These are phyloP conservation scores for Arthrobotrys sphaeroides DNA, from an alignment of 2,329 filamentous ascomycete genomes.

Conservation along the genomic window DNA sequence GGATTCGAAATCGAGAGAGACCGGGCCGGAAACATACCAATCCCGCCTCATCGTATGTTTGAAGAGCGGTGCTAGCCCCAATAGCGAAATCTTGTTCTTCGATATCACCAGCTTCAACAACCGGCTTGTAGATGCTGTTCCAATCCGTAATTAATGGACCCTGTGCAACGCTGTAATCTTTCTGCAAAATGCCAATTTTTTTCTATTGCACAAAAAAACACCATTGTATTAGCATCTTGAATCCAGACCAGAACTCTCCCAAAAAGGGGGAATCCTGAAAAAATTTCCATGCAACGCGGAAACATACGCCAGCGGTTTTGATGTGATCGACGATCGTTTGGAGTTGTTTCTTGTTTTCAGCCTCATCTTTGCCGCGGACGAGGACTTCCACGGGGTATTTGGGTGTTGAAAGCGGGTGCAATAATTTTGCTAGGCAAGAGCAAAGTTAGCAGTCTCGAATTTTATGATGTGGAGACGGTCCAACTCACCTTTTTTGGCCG, in stretches of 20 bases:
- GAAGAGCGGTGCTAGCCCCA: conserved; percentile 73
- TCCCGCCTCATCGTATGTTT: conserved; percentile 94
- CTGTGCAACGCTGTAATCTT: conserved; percentile 74
- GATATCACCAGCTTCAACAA: conserved; percentile 76
- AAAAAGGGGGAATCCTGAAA: neutral
- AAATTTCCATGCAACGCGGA: neutral
- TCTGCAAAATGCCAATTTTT: conserved; percentile 86
- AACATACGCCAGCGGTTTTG: conserved; percentile 82
- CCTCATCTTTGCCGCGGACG: conserved; percentile 88
- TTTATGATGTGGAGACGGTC: neutral
- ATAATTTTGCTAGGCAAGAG: conserved; percentile 78
- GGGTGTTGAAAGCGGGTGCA: conserved; percentile 89
- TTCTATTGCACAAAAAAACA: conserved; percentile 67
- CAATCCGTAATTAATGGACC: conserved; percentile 96
- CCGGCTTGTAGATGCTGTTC: conserved; percentile 78
- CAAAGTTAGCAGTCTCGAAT: conserved; percentile 47
- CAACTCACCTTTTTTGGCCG: conserved; percentile 86
- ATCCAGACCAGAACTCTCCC: too few relatives aligned
- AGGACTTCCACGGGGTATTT: conserved; percentile 92
- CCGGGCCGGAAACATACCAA: conserved; percentile 66
- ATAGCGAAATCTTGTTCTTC: conserved; percentile 87
- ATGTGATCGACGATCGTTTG: conserved; percentile 84
- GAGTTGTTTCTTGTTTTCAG: conserved; percentile 91
- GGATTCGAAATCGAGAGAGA: neutral
- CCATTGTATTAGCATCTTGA: neutral